These are phyloP conservation scores for Termitomyces sp. DNA, from an alignment of 768 basidiomycete genomes.

Conservation along the genomic window DNA sequence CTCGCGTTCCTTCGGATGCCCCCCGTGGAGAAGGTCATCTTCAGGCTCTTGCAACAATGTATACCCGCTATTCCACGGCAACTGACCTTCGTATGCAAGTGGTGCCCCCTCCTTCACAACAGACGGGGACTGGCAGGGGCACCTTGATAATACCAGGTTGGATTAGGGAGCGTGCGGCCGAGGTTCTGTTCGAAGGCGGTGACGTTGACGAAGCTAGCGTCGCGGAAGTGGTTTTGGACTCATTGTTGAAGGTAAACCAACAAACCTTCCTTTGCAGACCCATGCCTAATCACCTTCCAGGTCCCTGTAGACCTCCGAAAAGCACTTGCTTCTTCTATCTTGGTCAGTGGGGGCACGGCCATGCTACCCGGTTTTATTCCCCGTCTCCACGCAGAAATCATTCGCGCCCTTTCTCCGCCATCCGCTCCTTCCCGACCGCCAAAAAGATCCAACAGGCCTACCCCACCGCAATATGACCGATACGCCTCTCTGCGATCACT, in stretches of 20 bases:
- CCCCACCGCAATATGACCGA: constrained; percentile 61
- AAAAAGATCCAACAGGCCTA: constrained; percentile 32
- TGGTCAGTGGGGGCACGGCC: constrained; percentile 85
- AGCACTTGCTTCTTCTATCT: constrained; percentile 77
- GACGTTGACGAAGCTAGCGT: constrained; percentile 86
- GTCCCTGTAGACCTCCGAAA: constrained; percentile 88
- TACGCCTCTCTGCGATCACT: constrained; percentile 74
- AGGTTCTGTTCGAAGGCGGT: constrained; percentile 86
- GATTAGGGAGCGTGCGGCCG: constrained; percentile 89
- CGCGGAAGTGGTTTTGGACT: constrained; percentile 76
- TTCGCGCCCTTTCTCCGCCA: constrained; percentile 53
- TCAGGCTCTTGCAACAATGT: constrained; percentile 67
- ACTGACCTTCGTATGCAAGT: constrained; percentile 71
- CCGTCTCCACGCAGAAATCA: constrained; percentile 76
- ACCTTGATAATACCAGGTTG: constrained; percentile 90
- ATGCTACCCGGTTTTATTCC: constrained; percentile 93
- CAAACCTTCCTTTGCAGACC: neutral
- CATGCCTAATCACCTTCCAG: constrained; percentile 33
- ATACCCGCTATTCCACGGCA: constrained; percentile 73
- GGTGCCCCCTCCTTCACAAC: constrained; percentile 61
- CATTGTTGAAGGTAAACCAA: constrained; percentile 65
- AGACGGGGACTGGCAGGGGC: constrained; percentile 68
- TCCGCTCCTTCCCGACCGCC: constrained; percentile 26
- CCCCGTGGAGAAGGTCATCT: constrained; percentile 46
- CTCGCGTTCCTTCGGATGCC: constrained; percentile 32